These are phyloP conservation scores for Pythium chondricola DNA, from an alignment of 352 stramenopile species.

Conservation along the genomic window DNA sequence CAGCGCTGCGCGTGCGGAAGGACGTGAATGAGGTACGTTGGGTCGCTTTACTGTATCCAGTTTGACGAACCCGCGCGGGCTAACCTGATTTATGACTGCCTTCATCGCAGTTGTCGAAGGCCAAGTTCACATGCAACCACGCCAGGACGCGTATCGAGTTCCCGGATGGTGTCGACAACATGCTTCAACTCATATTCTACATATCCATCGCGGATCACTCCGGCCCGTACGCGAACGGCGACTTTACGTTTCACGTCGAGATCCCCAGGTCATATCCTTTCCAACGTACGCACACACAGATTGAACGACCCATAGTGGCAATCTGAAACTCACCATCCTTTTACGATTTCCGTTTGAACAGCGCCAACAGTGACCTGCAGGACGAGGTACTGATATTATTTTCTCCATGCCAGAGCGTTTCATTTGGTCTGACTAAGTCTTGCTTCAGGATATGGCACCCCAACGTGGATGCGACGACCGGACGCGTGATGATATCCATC, in stretches of 20 bases:
- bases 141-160: constrained; percentile 80
- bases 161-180: constrained; percentile 73
- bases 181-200: constrained; percentile 73
- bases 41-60: too few relatives aligned
- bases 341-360: constrained; percentile 15
- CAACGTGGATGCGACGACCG: constrained; percentile 68
- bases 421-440: constrained; percentile 33
- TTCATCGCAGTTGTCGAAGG: constrained; percentile 55
- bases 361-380: constrained; percentile 65
- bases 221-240: constrained; percentile 74
- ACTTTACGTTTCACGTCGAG: constrained; percentile 83
- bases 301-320: constrained; percentile 3
- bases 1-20: constrained; percentile 73
- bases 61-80: too few relatives aligned
- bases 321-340: not conserved
- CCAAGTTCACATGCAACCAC: constrained; percentile 72
- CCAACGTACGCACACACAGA: constrained; percentile 62
- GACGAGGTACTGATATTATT: constrained; percentile 37
- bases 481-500: constrained; percentile 84
- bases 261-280: constrained; percentile 87
- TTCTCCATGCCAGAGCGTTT: too few relatives aligned
- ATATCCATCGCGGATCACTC: constrained; percentile 71
- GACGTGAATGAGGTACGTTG: constrained; percentile 74
- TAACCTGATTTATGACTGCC: not conserved
- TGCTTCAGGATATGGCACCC: constrained; percentile 77